Percentiles rank a stretch among this genome's conserved stretches.
Conservation (phyloP, 805 yeast genomes). For the Kluyveromyces wickerhamii region DNA sequence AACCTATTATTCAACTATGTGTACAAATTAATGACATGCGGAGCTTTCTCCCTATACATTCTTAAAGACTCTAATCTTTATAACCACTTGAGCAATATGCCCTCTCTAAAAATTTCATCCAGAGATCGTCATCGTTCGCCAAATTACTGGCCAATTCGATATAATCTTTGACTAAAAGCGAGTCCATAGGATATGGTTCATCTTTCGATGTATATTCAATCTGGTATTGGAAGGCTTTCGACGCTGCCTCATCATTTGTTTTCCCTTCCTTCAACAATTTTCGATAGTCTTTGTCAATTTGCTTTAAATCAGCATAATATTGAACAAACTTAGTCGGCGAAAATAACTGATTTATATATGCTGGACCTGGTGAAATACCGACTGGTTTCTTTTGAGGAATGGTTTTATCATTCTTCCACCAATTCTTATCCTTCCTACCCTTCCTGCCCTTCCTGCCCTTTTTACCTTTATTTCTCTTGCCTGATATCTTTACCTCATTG, state of each 20-base stretch:
- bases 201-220: conserved; percentile 67
- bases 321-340: conserved; percentile 69
- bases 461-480: conserved; percentile 14
- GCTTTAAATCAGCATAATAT: conserved; percentile 57
- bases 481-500: too few species aligned
- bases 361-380: conserved; percentile 60
- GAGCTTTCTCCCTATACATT: too few species aligned
- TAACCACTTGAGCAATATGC: conserved; percentile 63
- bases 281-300: conserved; percentile 37
- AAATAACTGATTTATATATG: conserved; percentile 59
- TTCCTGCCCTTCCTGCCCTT: conserved; percentile 14
- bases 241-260: conserved; percentile 43
- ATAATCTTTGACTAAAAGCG: conserved; percentile 57
- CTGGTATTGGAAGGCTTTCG: conserved; percentile 45
- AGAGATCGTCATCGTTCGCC: conserved; percentile 42
- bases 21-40: too few species aligned
- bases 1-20: too few species aligned
- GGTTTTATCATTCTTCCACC: conserved; percentile 43
- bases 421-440: conserved; percentile 19
- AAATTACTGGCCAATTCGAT: conserved; percentile 46
- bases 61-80: conserved; percentile 38
- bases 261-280: conserved; percentile 48
- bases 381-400: conserved; percentile 55
- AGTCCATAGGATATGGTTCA: conserved; percentile 43
- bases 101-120: conserved; percentile 50